These are phyloP conservation scores for Flueggea neowawraea DNA, from an alignment of 441 rosid genomes.

Conservation along the genomic window DNA sequence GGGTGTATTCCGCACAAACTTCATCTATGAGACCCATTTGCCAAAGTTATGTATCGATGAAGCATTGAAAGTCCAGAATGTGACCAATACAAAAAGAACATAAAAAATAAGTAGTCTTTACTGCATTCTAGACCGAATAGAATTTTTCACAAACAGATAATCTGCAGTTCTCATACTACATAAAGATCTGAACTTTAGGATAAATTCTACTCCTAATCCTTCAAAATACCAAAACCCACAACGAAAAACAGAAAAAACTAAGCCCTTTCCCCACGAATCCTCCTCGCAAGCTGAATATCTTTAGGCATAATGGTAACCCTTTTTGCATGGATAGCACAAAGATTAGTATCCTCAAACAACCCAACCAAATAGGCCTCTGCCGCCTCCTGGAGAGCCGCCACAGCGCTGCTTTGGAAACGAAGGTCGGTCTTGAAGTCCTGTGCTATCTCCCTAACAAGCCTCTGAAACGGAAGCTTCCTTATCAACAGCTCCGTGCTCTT, in stretches of 20 bases:
- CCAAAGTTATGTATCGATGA: too few species aligned
- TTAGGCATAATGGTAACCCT: conserved; percentile 73
- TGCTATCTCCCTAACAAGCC: conserved; percentile 63
- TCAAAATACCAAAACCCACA: too few species aligned
- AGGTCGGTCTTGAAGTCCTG: conserved; percentile 68
- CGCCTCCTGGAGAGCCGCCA: conserved; percentile 65
- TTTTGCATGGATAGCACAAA: conserved; percentile 70
- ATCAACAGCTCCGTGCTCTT: conserved; percentile 64
- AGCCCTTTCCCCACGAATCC: conserved; percentile 74
- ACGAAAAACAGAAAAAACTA: conserved; percentile 11
- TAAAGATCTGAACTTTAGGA: too few species aligned
- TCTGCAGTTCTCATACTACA: too few species aligned
- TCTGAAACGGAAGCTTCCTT: conserved; percentile 60
- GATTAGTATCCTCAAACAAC: conserved; percentile 64
- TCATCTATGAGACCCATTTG: too few species aligned
- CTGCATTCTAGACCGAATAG: too few species aligned
- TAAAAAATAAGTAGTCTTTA: too few species aligned
- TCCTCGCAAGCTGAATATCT: conserved; percentile 59
- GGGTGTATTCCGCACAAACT: too few species aligned
- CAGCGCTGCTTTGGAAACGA: conserved; percentile 71
- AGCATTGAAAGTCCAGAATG: too few species aligned
- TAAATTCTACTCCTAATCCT: too few species aligned
- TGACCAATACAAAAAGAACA: too few species aligned
- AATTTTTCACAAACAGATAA: too few species aligned
- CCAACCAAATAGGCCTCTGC: conserved; percentile 70